Base-by-base conservation (phyloP, 169 alveolate genomes). In the Plasmodium sp. region DNA sequence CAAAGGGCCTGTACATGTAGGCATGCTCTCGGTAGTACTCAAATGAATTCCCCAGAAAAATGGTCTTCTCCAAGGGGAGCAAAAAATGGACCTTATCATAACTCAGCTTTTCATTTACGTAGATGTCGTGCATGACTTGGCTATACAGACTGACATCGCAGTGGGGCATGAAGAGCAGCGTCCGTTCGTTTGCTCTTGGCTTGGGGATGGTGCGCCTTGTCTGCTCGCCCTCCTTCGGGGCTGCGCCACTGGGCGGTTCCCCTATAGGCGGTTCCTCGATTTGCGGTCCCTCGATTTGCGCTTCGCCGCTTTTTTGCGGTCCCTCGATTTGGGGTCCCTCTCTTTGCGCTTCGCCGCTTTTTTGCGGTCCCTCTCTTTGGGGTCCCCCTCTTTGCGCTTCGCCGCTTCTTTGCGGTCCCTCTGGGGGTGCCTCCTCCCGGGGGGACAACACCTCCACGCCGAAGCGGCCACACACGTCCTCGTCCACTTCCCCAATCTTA, bases 121-220 rank as follows among this genome's bases (percentile, higher is more conserved):
- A 88, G 18, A 88, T 58, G n/a, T 56, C 31, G 39, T 80, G 82
- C 73, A 88, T 79, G n/a, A 88, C 62, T 27, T 88, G 83, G 39
- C 94, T 86, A 33, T 88, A 88, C 51, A 88, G 34, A 41, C 75
- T 22, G n/a, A 88, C 73, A 43, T 88, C 94, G 33, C 94, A 88
- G 72, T 88, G 94, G 9, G 94, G 94, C 94, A 88, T 88, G 73
- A 56, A 88, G 34, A 88, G 43, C 36, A 88, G 22, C 18, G 71
- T 18, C n/a, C 58, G 77, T 34, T 85, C 85, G 14, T 45, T 9
- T 7, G n/a, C 18, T 14, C 54, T 41, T 67, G 71, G 5, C 22
- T 62, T 62, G 34, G 2, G 31, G 33, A 75, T 43, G 31, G 16
- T 27, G 77, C 22, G 77, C 3, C 4, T 7, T 18, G 16, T 62